Base-by-base conservation (phyloP, 176 grass and related monocot species). In the Bolboschoenus planiculmis region DNA sequence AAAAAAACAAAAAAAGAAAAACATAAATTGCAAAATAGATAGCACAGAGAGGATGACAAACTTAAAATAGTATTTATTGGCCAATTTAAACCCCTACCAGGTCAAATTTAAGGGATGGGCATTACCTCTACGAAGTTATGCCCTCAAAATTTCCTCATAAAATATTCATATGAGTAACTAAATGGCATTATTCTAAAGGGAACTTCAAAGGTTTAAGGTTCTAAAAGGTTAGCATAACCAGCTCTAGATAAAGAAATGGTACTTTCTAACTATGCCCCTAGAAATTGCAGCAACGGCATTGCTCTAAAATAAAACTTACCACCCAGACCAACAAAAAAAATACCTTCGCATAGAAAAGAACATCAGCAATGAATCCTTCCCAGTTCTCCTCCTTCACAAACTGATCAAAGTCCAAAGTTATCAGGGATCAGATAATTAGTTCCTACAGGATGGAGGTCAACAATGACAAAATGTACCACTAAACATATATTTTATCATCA, bases 361-460 rank as follows among this genome's bases (percentile, higher is more conserved):
- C 85, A 83, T 93, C 87, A 85, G 84, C 87, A 23, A 99, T 81
- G 31, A 87, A 93, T 56, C 85, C 87, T 68, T 99, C 96, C 96
- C 91, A 95, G 68, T 85, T 93, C 87, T 99, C 96, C 68, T 95
- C 92, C 81, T 80, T 93, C 46, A 95, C 96, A 53, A 93, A 83
- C 96, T 99, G 89, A 11, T 58, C 18, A 85, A 71, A 20, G 78
- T 84, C 36, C 65, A 36, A 65, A 42, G 61, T 39, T 80, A 64
- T 26, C 72, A 51, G 26, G 44, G 44, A 75, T 16, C 71, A 50
- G 43, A 75, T 7, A 50, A 10, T 68, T 40, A 30, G 58, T 75
- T 50, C 14, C 24, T 50, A 75, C 13, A 47, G 13, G 43, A 50
- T 76, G 44, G 24, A 14, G 26, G 39, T 51, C 26, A 76, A 71